phyloP scores from a whole-genome alignment of 148 eudicot genomes.

The Dysphania ambrosioides region DNA sequence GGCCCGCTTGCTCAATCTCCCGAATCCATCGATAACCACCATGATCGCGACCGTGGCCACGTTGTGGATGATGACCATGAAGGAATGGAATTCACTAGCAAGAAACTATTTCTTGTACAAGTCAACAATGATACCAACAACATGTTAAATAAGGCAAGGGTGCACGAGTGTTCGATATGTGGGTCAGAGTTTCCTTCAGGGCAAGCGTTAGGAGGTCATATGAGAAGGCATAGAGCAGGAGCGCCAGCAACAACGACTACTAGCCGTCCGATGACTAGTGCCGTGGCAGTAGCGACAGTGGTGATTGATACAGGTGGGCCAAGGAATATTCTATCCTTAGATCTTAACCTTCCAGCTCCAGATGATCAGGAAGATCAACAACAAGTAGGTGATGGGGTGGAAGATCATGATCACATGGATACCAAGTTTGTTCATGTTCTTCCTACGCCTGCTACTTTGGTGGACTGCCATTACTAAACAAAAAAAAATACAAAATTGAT shows the following conservation, averaged over 20 bases:
- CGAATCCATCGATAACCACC: background rate
- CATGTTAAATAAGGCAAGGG: conserved; percentile 25
- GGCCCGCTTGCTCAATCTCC: background rate
- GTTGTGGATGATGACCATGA: background rate
- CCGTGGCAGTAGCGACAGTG: no score
- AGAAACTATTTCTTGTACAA: background rate
- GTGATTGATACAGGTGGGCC: conserved; percentile 17
- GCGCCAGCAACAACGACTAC: background rate
- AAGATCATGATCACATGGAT: conserved; percentile 17
- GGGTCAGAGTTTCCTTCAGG: conserved; percentile 85
- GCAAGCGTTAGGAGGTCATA: conserved; percentile 94
- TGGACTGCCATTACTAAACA: conserved; percentile 33
- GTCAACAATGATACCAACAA: background rate
- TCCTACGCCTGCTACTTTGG: conserved; percentile 28
- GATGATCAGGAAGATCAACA: conserved; percentile 35
- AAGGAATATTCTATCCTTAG: conserved; percentile 40
- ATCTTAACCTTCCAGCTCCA: conserved; percentile 86
- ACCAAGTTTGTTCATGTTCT: conserved; percentile 33
- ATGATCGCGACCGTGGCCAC: background rate
- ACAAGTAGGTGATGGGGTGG: conserved; percentile 1
- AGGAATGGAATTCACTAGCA: background rate
- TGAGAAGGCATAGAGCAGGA: conserved; percentile 67
- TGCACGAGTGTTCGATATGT: conserved; percentile 85
- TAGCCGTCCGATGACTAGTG: conserved; percentile 15
- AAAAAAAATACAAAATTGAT: background rate